phyloP scores from a whole-genome alignment of 176 grass and related monocot species.

The Poa pratensis region DNA sequence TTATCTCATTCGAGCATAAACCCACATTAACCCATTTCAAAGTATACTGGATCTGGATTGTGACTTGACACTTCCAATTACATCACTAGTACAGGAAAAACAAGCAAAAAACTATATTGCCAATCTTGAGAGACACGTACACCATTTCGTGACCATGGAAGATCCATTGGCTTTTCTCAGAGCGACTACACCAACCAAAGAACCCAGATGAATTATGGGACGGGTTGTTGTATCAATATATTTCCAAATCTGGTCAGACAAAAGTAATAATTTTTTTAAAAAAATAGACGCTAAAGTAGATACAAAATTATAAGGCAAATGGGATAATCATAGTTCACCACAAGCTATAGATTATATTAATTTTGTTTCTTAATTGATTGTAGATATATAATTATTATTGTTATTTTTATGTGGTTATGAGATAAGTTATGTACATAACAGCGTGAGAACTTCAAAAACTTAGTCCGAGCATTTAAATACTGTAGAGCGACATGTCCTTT shows the following conservation, averaged over 20 bases:
- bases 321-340: not conserved
- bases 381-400: not conserved
- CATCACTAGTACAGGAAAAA: no score
- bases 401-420: not conserved
- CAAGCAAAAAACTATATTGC: no score
- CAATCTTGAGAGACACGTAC: no score
- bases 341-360: not conserved
- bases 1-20: no score
- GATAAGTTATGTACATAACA: not conserved
- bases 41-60: no score
- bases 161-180: not conserved
- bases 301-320: not conserved
- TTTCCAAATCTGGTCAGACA: not conserved
- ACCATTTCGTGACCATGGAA: no score
- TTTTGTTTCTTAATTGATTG: not conserved
- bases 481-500: no score
- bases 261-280: not conserved
- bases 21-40: no score
- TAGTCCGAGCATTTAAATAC: not conserved
- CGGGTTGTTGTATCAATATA: not conserved
- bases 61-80: no score
- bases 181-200: not conserved
- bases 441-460: not conserved
- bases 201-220: not conserved
- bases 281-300: not conserved